Percentiles rank a stretch among this genome's conserved stretches.
Conservation (phyloP, 108 stramenopile genomes). For the Cyclotella sp. region DNA sequence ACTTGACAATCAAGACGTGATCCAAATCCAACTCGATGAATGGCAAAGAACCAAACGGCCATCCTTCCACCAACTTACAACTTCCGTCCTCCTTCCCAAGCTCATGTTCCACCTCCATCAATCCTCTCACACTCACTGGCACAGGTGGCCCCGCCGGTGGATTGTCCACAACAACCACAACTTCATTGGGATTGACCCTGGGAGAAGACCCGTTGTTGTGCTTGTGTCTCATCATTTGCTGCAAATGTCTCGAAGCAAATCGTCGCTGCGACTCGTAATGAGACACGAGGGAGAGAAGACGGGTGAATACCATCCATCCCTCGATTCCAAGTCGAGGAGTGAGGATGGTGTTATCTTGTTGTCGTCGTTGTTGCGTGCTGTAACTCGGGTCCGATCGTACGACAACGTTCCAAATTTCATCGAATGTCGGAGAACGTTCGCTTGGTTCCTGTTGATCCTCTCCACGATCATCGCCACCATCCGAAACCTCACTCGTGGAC, state of each 20-base stretch:
- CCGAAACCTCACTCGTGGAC: background rate
- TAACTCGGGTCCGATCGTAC: conserved; percentile 49
- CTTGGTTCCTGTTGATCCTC: conserved; percentile 11
- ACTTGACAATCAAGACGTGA: conserved; percentile 64
- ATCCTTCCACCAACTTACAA: conserved; percentile 39
- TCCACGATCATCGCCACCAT: conserved; percentile 7
- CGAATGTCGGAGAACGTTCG: conserved; percentile 68
- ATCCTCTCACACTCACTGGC: conserved; percentile 36
- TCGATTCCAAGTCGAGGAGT: conserved; percentile 70
- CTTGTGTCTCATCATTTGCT: conserved; percentile 86
- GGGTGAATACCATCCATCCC: conserved; percentile 87
- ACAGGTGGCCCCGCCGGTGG: conserved; percentile 78
- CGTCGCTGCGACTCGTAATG: conserved; percentile 84
- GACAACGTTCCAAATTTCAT: conserved; percentile 82
- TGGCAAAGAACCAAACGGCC: conserved; percentile 62
- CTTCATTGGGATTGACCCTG: conserved; percentile 44
- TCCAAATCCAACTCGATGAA: conserved; percentile 86
- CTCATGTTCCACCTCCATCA: conserved; percentile 45
- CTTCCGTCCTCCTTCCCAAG: conserved; percentile 10
- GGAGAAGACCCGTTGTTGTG: conserved; percentile 61
- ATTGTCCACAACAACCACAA: conserved; percentile 84
- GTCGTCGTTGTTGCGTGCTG: background rate
- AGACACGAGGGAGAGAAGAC: conserved; percentile 85
- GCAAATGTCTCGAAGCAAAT: conserved; percentile 85
- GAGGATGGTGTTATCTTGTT: background rate